Base-by-base conservation (phyloP, 1,284 basidiomycete genomes). In the Leccinum griseonigrum region DNA sequence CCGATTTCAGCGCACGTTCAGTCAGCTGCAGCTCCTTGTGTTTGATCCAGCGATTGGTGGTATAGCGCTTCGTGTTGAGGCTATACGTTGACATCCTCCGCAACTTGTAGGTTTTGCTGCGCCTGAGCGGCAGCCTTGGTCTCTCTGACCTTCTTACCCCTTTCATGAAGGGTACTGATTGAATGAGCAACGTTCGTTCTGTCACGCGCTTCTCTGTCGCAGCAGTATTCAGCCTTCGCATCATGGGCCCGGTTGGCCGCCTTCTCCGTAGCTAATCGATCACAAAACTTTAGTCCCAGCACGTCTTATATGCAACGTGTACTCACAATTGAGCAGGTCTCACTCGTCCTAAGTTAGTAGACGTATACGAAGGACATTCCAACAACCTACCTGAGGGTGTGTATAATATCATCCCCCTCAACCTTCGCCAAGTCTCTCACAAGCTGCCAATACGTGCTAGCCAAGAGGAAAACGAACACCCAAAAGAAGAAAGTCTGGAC, bases 381-480 rank as follows among this genome's bases (percentile, higher is more conserved):
- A 38, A 38, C 36, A 38, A 38, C 36, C 36, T 38, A 38, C 36
- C 36, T 38, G 36, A 38, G 36, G 36, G 36, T 38, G 36, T 38
- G 36, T 38, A 38, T 38, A 38, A 38, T 38, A 38, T 38, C 16
- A 38, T 38, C 36, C 36, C 36, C 36, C 14, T 38, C 36, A 16
- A 38, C 36, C 36, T 94, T 90, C 7, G 94, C 92, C 53, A 97
- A 80, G 71, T 97, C 94, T 51, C 87, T 87, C 4, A 95, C 85
- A n/a, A 97, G 85, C 55, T 93, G 90, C 87, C 90, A 93, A 70
- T 95, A 95, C 0, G 95, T 95, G 56, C 88, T 91, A 0, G 94
- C 92, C 53, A 97, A 79, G 11, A 98, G 83, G 79, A 98, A 98
- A 67, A 98, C 94, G 77, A 98, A 97, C 34, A 99, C 90, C 52